A percentile compares a stretch with the other conserved stretches of the same genome.
phyloP scores from a whole-genome alignment of 129 eudicot species.

The Cynara cardunculus region DNA sequence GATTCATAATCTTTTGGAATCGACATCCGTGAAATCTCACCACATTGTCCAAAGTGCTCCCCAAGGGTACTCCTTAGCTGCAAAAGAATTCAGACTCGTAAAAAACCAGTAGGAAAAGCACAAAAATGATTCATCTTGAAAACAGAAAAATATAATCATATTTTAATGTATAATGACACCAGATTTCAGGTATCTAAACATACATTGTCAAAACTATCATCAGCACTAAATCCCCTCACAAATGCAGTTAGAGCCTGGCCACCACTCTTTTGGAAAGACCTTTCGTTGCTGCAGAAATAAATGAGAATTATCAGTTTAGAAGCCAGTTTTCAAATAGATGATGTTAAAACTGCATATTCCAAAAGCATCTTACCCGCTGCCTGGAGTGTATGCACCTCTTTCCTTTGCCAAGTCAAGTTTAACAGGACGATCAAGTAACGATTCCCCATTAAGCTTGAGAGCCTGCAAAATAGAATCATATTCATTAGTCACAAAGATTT shows the following conservation, averaged over 20 bases:
- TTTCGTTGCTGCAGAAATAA: conserved; percentile 25
- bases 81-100: not conserved
- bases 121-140: not conserved
- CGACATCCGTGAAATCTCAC: conserved; percentile 21
- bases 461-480: conserved; percentile 40
- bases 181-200: not conserved
- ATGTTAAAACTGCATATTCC: not conserved
- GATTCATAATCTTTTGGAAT: conserved; percentile 26
- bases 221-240: conserved; percentile 65
- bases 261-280: conserved; percentile 48
- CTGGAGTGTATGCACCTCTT: conserved; percentile 62
- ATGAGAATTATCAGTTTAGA: not conserved
- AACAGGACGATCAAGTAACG: conserved; percentile 47
- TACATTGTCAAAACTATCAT: conserved; percentile 51
- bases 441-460: conserved; percentile 43
- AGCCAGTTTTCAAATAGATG: not conserved
- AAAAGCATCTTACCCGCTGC: conserved; percentile 41
- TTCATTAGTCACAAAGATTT: not conserved
- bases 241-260: conserved; percentile 43
- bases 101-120: not conserved
- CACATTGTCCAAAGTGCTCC: conserved; percentile 28
- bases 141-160: not conserved
- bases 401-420: conserved; percentile 63
- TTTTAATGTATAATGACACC: not conserved
- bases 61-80: conserved; percentile 57